These are phyloP conservation scores for Naematelia encephala DNA, from an alignment of 768 basidiomycete genomes.

Conservation along the genomic window DNA sequence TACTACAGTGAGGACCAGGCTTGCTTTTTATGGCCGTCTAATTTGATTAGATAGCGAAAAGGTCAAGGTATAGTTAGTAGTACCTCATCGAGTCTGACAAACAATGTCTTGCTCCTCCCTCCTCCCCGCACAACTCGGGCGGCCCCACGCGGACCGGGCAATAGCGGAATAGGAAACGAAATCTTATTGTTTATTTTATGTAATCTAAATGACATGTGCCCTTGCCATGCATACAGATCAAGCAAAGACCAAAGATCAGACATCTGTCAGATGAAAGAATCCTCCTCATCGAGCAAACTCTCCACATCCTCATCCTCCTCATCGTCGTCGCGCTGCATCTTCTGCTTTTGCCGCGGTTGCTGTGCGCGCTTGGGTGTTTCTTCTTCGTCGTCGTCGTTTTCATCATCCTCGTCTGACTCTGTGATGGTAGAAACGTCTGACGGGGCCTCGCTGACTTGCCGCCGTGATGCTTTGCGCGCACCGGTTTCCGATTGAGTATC, in stretches of 20 bases:
- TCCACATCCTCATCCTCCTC: conserved; percentile 31
- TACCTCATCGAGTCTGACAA: conserved; percentile 1
- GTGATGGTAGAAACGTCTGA: conserved; percentile 1
- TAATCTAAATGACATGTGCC: too few relatives aligned
- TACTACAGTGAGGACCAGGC: too few relatives aligned
- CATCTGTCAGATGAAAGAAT: background rate
- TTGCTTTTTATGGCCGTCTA: too few relatives aligned
- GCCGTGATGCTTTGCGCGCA: background rate
- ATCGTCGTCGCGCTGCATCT: conserved; percentile 20
- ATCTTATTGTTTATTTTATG: too few relatives aligned
- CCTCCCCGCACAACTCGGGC: too few relatives aligned
- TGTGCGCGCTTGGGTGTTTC: conserved; percentile 5
- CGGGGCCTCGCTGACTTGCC: background rate
- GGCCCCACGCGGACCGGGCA: too few relatives aligned
- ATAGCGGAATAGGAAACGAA: too few relatives aligned
- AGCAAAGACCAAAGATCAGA: background rate
- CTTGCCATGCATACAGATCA: background rate
- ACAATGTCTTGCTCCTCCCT: too few relatives aligned
- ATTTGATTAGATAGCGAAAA: too few relatives aligned
- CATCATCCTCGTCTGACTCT: conserved; percentile 7
- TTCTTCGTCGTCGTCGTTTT: conserved; percentile 7
- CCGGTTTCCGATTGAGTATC: conserved; percentile 20
- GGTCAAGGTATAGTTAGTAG: too few relatives aligned
- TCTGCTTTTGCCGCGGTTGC: conserved; percentile 19
- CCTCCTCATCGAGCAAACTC: conserved; percentile 19